Base-by-base conservation (phyloP, 768 basidiomycete genomes). In the Mycena crocata region DNA sequence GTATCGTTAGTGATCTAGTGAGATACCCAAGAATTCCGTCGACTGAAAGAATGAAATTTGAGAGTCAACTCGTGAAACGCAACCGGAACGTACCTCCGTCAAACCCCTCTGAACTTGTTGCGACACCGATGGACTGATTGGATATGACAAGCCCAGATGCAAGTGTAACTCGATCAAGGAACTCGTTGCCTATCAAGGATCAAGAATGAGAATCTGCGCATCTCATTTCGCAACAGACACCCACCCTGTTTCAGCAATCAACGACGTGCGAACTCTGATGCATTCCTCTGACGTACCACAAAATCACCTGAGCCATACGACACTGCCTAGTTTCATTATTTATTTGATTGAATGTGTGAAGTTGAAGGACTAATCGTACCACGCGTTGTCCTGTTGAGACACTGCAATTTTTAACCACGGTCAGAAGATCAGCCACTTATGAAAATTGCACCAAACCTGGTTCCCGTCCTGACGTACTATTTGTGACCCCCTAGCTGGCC, bases 1-100 rank as follows among this genome's bases (percentile, higher is more conserved):
- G 34, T 32, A n/a, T 28, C 15, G 32, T 12, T 12, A 15, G 37
- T 9, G 30, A 50, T 21, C 19, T 6, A 5, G 10, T 14, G 23
- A 65, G 77, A 32, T 71, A 84, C 82, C 86, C 85, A n/a, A 86
- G 46, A 64, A 86, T 85, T 2, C 85, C 86, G 57, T 87, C 86
- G 35, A 82, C 75, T 32, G 79, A 0, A 23, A 28, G 3, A 30
- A 12, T 39, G 23, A 26, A 61, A 5, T 19, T 51, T 3, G 48
- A 8, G 26, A 54, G 34, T 10, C 1, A 28, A 21, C 14, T 49
- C 6, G 17, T 40, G 26, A 3, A 46, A 54, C 17, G 31, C 14
- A 45, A 28, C 5, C n/a, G 5, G 23, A 2, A 17, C 32, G 2
- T 45, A 62, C 60, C 60, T 54, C 60, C 60, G 24, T 62, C 50